Evolutionary conservation across 306 rosid genomes (phyloP), one percentile per base, ranked within the genome.

Genomic region (Malus sylvestris): DNA sequence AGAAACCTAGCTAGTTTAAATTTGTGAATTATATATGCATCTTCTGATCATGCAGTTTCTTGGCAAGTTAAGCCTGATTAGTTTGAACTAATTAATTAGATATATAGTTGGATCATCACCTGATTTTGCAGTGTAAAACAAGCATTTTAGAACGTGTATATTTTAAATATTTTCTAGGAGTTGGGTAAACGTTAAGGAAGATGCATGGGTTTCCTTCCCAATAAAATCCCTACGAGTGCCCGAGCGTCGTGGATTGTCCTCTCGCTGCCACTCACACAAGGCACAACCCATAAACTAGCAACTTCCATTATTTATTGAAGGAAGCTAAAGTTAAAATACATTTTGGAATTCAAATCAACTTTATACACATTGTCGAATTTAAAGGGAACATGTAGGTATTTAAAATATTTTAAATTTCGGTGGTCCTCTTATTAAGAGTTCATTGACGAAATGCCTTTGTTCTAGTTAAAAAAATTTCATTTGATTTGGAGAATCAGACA

Each of bases 321-420:
- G 45, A 20, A 74, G 33, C 66, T 12, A 14, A 77, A 46, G 44
- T 66, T 29, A 45, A 62, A 51, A 14, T 63, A 61, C 29, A 64
- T n/a, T 10, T 16, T 20, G 29, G 61, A 12, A 22, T 44, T 25
- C 70, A 67, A 27, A 51, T 68, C 10, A 70, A 63, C 60, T 42
- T 23, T 15, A 40, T 63, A n/a, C 33, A 57, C 44, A 18, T 4
- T 76, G 81, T 71, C 64, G 20, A 81, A 71, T 66, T 67, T 71
- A 53, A 42, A 65, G 64, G 71, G 70, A 16, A 81, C 81, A 62
- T 55, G 13, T 70, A 4, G 68, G 29, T 53, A 66, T 70, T 67
- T 76, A 55, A 35, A 35, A 22, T 16, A 18, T 59, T 51, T 52
- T 29, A 25, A 55, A 27, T 35, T 14, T 66, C 62, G 16, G 73